Percentiles rank a stretch among this genome's conserved stretches.
Conservation (phyloP, 768 basidiomycete genomes). For the Auricularia auricula-judae region DNA sequence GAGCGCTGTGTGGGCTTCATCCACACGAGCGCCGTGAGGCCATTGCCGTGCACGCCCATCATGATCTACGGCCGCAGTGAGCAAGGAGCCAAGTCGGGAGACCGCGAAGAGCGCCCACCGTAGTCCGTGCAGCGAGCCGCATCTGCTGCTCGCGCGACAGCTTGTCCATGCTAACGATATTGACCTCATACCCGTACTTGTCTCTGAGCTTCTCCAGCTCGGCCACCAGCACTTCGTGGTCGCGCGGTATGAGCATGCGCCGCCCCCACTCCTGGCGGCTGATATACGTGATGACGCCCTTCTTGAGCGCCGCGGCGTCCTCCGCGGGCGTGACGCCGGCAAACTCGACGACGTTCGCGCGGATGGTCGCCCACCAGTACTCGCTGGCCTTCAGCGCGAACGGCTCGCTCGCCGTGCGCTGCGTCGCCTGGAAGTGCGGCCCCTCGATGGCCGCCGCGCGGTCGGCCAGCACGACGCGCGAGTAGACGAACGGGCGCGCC, state of each 20-base stretch:
- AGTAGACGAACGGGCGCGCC: constrained; percentile 62
- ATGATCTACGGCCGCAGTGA: constrained; percentile 49
- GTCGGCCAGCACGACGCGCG: constrained; percentile 81
- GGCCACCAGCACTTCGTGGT: constrained; percentile 70
- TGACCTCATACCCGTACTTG: constrained; percentile 72
- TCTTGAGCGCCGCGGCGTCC: constrained; percentile 18
- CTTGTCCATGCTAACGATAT: constrained; percentile 77
- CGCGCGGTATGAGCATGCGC: constrained; percentile 61
- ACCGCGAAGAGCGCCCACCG: constrained; percentile 35
- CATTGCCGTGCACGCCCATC: constrained; percentile 93
- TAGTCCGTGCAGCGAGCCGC: constrained; percentile 68
- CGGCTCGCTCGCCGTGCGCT: constrained; percentile 65
- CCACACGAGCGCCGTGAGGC: constrained; percentile 79
- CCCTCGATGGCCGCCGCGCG: constrained; percentile 76
- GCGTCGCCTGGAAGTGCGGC: constrained; percentile 51
- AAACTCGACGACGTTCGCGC: constrained; percentile 37
- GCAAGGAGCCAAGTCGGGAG: not conserved
- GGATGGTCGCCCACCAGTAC: constrained; percentile 71
- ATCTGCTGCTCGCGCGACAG: constrained; percentile 75
- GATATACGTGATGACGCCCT: constrained; percentile 85
- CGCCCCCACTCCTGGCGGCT: constrained; percentile 83
- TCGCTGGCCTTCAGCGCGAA: constrained; percentile 64
- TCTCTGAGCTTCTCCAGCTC: constrained; percentile 63
- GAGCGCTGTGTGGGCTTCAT: constrained; percentile 77
- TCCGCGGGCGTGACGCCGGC: constrained; percentile 24